Evolutionary conservation across 345 rosid genomes (phyloP), one percentile per base, ranked within the genome.

Genomic region (Syzygium jambos): DNA sequence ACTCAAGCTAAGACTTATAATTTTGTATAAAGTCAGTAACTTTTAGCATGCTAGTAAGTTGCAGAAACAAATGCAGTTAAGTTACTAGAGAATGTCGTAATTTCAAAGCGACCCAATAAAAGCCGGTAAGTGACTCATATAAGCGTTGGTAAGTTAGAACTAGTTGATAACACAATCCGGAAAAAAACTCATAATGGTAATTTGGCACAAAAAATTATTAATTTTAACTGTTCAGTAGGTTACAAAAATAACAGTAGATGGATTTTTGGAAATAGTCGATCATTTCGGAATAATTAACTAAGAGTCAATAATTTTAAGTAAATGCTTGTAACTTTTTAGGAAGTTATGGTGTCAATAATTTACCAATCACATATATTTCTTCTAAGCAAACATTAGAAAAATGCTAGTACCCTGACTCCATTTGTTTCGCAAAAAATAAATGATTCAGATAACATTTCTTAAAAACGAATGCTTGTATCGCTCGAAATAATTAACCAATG

Each of bases 131-230:
- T 7, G 27, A 27, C 15, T 5, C 16, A n/a, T 1, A 11, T 27
- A 59, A 59, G 7, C 5, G 15, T 11, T 59, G 11, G 65, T 27
- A 27, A 0, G 0, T 59, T 1, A 27, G 16, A 59, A 27, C 0
- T 59, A 11, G 65, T 7, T 27, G 30, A 59, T 27, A 2, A 27
- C 16, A 10, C 0, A 0, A 0, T 23, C 0, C 0, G 15, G 63
- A 38, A 38, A 38, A 38, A 38, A 38, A 38, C 41, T 38, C 41
- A 38, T 38, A 38, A 38, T 38, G 41, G 41, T 38, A 38, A 38
- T 38, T 38, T 38, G 41, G 41, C 41, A 38, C 41, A 3, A 38
- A 38, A 38, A 38, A 38, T 25, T 59, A 25, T 11, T 59, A 1
- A 25, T 59, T 59, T 59, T 11, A 25, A 59, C 0, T 2, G 65